Conservation (phyloP, 352 stramenopile genomes). For the Pelagophyceae sp. region DNA sequence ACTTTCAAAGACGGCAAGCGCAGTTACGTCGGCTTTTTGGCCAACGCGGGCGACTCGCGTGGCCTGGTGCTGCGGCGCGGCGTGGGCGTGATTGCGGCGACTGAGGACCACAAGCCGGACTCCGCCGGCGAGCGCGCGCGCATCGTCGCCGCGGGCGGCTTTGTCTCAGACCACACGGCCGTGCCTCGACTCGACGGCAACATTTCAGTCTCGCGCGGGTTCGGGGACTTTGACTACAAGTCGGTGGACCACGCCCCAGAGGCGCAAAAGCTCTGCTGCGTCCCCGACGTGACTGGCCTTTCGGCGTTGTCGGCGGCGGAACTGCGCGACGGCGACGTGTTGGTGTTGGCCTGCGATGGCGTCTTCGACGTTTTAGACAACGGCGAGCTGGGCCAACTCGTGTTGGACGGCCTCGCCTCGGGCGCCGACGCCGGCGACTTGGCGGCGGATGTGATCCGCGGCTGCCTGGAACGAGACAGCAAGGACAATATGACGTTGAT, state of each 20-base stretch:
- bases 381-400: slow-evolving; percentile 47
- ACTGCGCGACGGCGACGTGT: slow-evolving; percentile 43
- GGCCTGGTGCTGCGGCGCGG: neutral
- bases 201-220: neutral
- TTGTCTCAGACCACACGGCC: neutral
- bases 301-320: slow-evolving; percentile 25
- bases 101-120: slow-evolving; percentile 6
- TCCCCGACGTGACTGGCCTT: slow-evolving; percentile 37
- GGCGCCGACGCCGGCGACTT: slow-evolving; percentile 14
- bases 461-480: slow-evolving; percentile 3
- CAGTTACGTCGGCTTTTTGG: neutral
- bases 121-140: neutral
- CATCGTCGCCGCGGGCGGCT: neutral
- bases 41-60: neutral
- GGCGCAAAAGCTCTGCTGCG: slow-evolving; percentile 40
- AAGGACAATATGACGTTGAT: slow-evolving; percentile 21
- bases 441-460: neutral
- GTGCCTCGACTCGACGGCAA: slow-evolving; percentile 15
- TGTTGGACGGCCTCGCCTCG: slow-evolving; percentile 14
- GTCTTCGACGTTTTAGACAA: slow-evolving; percentile 67
- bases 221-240: slow-evolving; percentile 18
- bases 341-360: slow-evolving; percentile 67
- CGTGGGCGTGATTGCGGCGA: neutral
- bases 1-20: no score
- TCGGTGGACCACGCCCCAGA: neutral